Base-by-base conservation (phyloP, 179 eudicot species). In the Nepenthes alata region DNA sequence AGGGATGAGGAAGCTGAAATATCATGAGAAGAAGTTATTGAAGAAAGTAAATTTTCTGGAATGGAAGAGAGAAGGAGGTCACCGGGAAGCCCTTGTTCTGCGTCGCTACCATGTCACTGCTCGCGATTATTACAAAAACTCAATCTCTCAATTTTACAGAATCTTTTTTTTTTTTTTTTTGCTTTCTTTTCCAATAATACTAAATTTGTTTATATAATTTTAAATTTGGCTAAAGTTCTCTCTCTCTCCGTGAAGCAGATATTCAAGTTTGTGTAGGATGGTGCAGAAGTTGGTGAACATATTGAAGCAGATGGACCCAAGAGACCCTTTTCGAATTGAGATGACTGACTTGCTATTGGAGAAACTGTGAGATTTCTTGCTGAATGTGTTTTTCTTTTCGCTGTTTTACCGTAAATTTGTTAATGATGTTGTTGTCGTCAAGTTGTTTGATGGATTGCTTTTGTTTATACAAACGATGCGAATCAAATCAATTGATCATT, bases 21-120 rank as follows among this genome's bases (percentile, higher is more conserved):
- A 53, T 70, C 93, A 87, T 49, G 97, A 90, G 81, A 70, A 77
- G 66, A 90, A 85, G 69, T 66, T 87, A 0, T 16, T 87, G 73
- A 90, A 87, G 81, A 85, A 85, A 61, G 64, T 73, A 0, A 64
- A 90, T 64, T 80, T 90, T 25, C 59, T 85, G 55, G 83, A 83
- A 74, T 90, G 95, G 95, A 87, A 87, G 72, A 85, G 95, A 77
- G 97, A 90, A 83, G 86, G 76, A 6, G 85, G 86, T 44, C 97
- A 90, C 66, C 61, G 93, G 37, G 97, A 90, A 76, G 71, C 74
- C 51, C 55, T 49, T n/a, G 90, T 90, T 47, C 80, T 87, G 78
- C 90, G 77, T 47, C 93, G 90, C 6, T 87, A 85, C 67, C 93
- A 78, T 60, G 77, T 87, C 72, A 85, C 88, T 36, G 86, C 66